phyloP scores from a whole-genome alignment of 768 basidiomycete species.

The Atractiella rhizophila region DNA sequence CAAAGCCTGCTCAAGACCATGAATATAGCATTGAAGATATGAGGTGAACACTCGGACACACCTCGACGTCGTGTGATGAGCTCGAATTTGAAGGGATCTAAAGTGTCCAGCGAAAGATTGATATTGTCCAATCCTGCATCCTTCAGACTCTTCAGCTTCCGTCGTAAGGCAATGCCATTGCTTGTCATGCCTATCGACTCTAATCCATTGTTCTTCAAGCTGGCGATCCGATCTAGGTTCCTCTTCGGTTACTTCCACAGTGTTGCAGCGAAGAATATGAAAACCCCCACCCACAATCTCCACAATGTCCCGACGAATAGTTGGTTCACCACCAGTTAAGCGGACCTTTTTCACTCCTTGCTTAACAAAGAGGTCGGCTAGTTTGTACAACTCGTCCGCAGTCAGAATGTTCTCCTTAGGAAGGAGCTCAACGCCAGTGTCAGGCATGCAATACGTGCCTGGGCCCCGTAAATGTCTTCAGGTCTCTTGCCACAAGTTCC shows the following conservation, averaged over 20 bases:
- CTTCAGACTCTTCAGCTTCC: constrained; percentile 42
- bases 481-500: neutral
- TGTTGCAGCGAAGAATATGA: neutral
- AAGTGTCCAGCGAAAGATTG: constrained; percentile 44
- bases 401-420: constrained; percentile 43
- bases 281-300: constrained; percentile 36
- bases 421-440: constrained; percentile 47
- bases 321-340: constrained; percentile 70
- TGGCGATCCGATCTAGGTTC: constrained; percentile 33
- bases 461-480: neutral
- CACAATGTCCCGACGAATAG: constrained; percentile 45
- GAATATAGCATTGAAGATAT: neutral
- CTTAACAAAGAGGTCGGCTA: constrained; percentile 50
- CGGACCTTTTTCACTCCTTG: constrained; percentile 68
- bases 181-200: constrained; percentile 66
- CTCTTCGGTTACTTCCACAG: neutral
- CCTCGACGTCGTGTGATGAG: constrained; percentile 48
- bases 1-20: constrained; percentile 30
- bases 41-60: neutral
- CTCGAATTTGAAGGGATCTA: constrained; percentile 68
- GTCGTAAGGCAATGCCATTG: constrained; percentile 52
- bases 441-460: constrained; percentile 87
- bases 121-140: constrained; percentile 52
- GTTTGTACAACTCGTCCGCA: constrained; percentile 45
- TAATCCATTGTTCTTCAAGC: constrained; percentile 31